phyloP scores from a whole-genome alignment of 163 green algal genomes.

The Chloromonas sp. region DNA sequence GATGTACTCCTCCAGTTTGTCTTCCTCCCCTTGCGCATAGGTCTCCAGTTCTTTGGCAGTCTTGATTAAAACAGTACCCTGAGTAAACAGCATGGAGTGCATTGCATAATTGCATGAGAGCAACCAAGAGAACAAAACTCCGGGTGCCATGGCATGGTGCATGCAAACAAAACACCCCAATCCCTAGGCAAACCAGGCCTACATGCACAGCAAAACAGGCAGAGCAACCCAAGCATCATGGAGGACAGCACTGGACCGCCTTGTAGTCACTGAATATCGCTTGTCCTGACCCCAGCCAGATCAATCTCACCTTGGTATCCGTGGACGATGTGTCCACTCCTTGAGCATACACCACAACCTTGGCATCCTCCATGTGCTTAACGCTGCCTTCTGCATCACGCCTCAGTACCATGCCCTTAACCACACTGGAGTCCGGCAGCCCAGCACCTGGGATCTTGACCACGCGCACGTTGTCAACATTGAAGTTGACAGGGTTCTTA shows the following conservation, averaged over 20 bases:
- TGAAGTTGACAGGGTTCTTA: slow-evolving; percentile 94
- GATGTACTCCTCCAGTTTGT: slow-evolving; percentile 85
- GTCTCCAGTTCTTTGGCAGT: slow-evolving; percentile 88
- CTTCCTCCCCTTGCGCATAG: slow-evolving; percentile 87
- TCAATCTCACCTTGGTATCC: slow-evolving; percentile 82
- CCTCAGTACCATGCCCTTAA: slow-evolving; percentile 88
- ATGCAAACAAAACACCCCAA: no score
- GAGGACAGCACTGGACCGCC: no score
- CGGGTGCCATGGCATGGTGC: no score
- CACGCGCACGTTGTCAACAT: slow-evolving; percentile 97
- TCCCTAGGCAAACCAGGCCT: no score
- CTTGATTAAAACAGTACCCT: slow-evolving; percentile 95
- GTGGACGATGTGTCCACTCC: slow-evolving; percentile 87
- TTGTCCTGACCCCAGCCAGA: background rate
- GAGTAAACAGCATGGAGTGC: background rate
- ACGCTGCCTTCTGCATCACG: slow-evolving; percentile 82
- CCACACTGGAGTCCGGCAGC: slow-evolving; percentile 17
- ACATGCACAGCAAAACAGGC: no score
- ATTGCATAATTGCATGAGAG: no score
- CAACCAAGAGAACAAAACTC: no score
- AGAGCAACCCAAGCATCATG: no score
- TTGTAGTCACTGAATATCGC: no score
- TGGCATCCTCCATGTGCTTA: slow-evolving; percentile 75
- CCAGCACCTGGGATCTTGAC: slow-evolving; percentile 72
- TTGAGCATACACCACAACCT: slow-evolving; percentile 77